These are phyloP conservation scores for Trichoderma lentiforme DNA, from an alignment of 2,329 filamentous ascomycete species.

Conservation along the genomic window DNA sequence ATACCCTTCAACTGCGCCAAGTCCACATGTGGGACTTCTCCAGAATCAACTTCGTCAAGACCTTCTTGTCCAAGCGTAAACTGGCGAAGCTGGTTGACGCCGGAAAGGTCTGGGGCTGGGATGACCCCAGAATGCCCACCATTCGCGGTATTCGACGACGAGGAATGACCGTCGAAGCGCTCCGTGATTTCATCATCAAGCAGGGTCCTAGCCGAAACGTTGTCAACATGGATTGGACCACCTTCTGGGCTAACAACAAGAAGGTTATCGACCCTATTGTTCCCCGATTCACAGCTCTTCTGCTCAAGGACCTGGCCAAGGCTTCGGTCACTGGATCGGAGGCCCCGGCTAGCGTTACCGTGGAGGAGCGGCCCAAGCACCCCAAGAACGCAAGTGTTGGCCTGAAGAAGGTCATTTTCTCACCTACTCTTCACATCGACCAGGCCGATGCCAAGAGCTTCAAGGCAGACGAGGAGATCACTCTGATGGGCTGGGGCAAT, in stretches of 20 bases:
- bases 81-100: conserved; percentile 77
- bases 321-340: conserved; percentile 67
- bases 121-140: conserved; percentile 83
- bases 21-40: conserved; percentile 86
- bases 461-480: conserved; percentile 84
- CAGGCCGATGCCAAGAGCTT: conserved; percentile 83
- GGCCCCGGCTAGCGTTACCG: conserved; percentile 58
- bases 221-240: conserved; percentile 78
- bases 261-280: conserved; percentile 77
- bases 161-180: conserved; percentile 73
- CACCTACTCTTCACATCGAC: conserved; percentile 73
- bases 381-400: conserved; percentile 84
- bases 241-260: conserved; percentile 72
- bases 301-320: conserved; percentile 67
- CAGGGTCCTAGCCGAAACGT: conserved; percentile 83
- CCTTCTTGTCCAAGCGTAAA: conserved; percentile 82
- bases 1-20: conserved; percentile 67
- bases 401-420: conserved; percentile 79
- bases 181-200: conserved; percentile 80
- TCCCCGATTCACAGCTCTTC: conserved; percentile 70
- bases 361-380: conserved; percentile 79
- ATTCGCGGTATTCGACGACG: conserved; percentile 74
- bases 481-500: conserved; percentile 95
- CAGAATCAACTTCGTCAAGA: conserved; percentile 79
- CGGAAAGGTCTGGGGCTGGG: conserved; percentile 77